Evolutionary conservation across 2,329 filamentous ascomycete genomes (phyloP), one percentile per base, ranked within the genome.

Genomic region (Raffaelea arxii): DNA sequence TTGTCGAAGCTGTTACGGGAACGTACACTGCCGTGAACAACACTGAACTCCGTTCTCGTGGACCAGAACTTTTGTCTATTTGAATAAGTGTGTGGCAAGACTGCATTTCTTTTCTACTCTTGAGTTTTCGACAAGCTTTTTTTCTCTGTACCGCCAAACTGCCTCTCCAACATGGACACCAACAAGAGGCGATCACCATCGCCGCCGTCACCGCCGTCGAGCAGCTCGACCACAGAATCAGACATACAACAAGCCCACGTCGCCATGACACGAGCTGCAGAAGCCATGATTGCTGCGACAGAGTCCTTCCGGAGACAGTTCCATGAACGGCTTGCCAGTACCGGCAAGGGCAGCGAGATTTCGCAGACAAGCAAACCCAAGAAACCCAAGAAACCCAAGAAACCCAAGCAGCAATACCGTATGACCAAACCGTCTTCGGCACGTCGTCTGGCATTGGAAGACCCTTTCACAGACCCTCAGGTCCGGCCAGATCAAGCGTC

Each of bases 201-300:
- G 27, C 49, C 41, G 47, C 47, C 51, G 2, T 44, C 41, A n/a
- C 49, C 47, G 35, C 42, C 46, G 25, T 47, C 49, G 14, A 23
- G 37, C 24, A 49, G 52, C 27, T 35, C 47, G 10, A 44, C 32
- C 16, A 47, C 50, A 5, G 52, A 54, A 11, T 41, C 44, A 19
- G 55, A 55, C 24, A 46, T 59, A 10, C 52, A 52, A 27, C 51
- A 42, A 22, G 58, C 57, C 21, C 56, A 58, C 6, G 58, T 59
- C 38, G 58, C 59, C 14, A 58, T 61, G 56, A 54, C 59, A 48
- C 51, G 51, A 18, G 59, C 59, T 7, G 59, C 58, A 32, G 53
- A 59, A 35, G 58, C 57, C 40, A 60, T 62, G 57, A 51, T 55
- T 3, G 54, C 54, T 18, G 59, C 57, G 22, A 59, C 58, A 4